phyloP scores from a whole-genome alignment of 345 rosid genomes.

The Gossypium stocksii region DNA sequence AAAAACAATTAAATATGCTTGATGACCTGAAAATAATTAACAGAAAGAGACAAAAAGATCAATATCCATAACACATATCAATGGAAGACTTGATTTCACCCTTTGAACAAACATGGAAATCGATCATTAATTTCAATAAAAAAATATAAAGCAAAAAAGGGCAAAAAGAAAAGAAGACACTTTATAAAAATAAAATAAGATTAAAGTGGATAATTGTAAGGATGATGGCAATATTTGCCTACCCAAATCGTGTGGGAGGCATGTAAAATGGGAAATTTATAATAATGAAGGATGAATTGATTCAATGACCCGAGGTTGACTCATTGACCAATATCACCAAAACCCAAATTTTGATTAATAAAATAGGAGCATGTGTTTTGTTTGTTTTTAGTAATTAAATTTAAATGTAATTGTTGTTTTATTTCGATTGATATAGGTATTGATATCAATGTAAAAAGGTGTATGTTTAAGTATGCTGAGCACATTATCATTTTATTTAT shows the following conservation, averaged over 20 bases:
- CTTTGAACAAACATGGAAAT: background rate
- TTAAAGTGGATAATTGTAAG: background rate
- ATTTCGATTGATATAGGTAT: too few relatives aligned
- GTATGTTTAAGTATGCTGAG: rapidly evolving
- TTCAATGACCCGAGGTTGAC: conserved; percentile 3
- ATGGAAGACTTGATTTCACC: conserved; percentile 2
- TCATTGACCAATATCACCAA: background rate
- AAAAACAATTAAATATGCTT: background rate
- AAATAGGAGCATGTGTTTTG: too few relatives aligned
- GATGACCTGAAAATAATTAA: background rate
- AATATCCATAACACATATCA: background rate
- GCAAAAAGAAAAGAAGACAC: background rate
- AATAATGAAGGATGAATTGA: background rate
- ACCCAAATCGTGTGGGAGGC: conserved; percentile 17
- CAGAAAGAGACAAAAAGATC: background rate
- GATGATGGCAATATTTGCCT: conserved; percentile 15
- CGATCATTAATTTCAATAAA: background rate
- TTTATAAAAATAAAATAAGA: background rate
- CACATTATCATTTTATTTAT: too few relatives aligned
- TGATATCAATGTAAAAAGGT: rapidly evolving
- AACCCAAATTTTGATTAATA: too few relatives aligned
- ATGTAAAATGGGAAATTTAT: background rate
- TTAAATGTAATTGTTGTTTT: too few relatives aligned
- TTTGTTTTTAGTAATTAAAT: too few relatives aligned
- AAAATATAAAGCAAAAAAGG: background rate